Conservation (phyloP, 139 green algal genomes). For the Chlorella ohadii region DNA sequence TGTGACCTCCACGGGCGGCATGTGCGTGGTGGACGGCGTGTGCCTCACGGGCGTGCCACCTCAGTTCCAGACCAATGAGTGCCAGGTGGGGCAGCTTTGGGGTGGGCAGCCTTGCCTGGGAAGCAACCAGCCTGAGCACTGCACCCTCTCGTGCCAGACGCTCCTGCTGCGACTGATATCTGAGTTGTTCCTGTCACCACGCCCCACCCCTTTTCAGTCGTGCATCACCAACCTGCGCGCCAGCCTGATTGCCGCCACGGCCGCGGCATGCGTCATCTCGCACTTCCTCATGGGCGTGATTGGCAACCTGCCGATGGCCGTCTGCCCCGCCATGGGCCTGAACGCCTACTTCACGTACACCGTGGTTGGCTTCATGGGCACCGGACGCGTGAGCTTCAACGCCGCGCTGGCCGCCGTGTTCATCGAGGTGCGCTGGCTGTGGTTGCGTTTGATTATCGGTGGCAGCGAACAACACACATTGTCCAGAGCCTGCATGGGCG, state of each 20-base stretch:
- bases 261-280: constrained; percentile 42
- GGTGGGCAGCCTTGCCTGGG: no score
- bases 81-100: constrained; percentile 28
- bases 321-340: constrained; percentile 75
- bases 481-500: no score
- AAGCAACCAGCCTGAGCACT: no score
- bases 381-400: constrained; percentile 53
- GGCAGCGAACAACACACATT: no score
- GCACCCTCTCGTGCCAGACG: no score
- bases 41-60: constrained; percentile 16
- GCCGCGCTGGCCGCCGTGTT: constrained; percentile 62
- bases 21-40: constrained; percentile 29
- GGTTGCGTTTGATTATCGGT: no score
- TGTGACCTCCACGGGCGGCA: constrained; percentile 20
- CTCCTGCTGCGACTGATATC: no score
- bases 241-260: constrained; percentile 55
- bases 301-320: constrained; percentile 53
- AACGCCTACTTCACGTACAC: constrained; percentile 87
- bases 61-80: not conserved
- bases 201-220: no score
- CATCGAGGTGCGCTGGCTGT: constrained; percentile 55
- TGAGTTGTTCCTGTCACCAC: no score
- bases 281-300: constrained; percentile 63
- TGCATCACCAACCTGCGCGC: constrained; percentile 34
- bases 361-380: constrained; percentile 72